Percentiles rank a stretch among this genome's conserved stretches.
Evolutionary conservation across 192 early-diverging fungal genomes (phyloP).

Genomic region (Backusella liffmaniae): DNA sequence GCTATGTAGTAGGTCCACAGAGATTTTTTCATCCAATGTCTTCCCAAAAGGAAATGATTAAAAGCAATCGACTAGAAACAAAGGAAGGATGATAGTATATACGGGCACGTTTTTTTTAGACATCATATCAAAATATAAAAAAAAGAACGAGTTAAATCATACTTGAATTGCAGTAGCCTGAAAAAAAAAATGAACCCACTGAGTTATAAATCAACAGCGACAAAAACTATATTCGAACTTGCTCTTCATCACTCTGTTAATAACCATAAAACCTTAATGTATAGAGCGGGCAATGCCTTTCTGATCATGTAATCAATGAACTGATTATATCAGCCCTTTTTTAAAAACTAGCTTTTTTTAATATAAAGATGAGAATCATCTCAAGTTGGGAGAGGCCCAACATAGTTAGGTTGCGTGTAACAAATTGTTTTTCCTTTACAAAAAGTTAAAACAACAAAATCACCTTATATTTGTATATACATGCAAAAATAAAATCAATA

Average conservation of each 20-base stretch:
- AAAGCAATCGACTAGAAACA: not conserved
- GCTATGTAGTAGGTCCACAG: not conserved
- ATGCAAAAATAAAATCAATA: not conserved
- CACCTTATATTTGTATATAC: not conserved
- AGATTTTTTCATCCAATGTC: not conserved
- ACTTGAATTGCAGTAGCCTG: not conserved
- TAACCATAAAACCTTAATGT: not conserved
- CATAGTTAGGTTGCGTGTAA: not conserved
- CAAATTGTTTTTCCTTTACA: not conserved
- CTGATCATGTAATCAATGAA: not conserved
- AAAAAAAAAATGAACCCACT: not conserved
- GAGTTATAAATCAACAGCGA: not conserved
- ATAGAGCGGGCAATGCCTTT: not conserved
- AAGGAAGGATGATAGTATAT: not conserved
- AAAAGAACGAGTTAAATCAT: conserved; percentile 1
- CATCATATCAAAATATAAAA: not conserved
- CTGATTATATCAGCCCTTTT: not conserved
- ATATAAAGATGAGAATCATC: not conserved
- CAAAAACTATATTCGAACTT: not conserved
- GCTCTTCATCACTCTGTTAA: not conserved
- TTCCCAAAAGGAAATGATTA: not conserved
- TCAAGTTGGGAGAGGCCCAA: not conserved
- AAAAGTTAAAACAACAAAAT: not conserved
- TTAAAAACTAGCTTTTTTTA: not conserved
- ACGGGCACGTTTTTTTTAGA: not conserved